phyloP scores from a whole-genome alignment of 495 filamentous ascomycete species.

The Penicillium cataractarum region DNA sequence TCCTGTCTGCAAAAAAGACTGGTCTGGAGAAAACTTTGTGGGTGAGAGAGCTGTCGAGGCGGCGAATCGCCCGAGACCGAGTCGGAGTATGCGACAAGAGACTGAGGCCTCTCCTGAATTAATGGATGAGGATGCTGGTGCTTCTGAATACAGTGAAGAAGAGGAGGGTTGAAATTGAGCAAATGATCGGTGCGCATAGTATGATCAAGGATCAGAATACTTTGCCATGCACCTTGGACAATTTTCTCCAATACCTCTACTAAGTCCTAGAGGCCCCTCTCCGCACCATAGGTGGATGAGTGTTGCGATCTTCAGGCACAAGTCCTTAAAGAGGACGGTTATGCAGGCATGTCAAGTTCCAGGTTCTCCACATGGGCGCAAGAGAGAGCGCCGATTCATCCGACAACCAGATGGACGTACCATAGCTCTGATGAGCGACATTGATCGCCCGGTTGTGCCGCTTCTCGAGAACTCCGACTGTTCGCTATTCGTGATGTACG shows the following conservation, averaged over 20 bases:
- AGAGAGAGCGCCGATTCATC: neutral
- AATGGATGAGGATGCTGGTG: constrained; percentile 10
- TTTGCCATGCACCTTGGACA: neutral
- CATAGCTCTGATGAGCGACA: neutral
- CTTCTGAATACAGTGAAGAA: constrained; percentile 15
- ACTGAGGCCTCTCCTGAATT: constrained; percentile 16
- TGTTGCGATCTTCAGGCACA: neutral
- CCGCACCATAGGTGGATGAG: neutral
- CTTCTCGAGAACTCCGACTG: neutral
- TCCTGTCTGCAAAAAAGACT: constrained; percentile 70
- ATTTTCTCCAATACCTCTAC: neutral
- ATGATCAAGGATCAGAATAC: neutral
- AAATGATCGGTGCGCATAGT: neutral
- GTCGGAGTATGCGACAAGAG: constrained; percentile 23
- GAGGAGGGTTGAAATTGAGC: constrained; percentile 14
- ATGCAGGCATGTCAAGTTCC: neutral
- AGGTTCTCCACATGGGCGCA: neutral
- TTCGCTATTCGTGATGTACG: neutral
- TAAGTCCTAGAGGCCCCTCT: neutral
- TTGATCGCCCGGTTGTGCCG: neutral
- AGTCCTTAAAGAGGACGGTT: too few relatives aligned
- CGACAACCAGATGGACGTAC: neutral
- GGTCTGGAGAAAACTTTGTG: constrained; percentile 76
- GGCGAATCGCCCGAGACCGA: constrained; percentile 34
- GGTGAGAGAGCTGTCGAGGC: constrained; percentile 72